Base-by-base conservation (phyloP, 805 yeast species). In the Myxozyma neotropica region DNA sequence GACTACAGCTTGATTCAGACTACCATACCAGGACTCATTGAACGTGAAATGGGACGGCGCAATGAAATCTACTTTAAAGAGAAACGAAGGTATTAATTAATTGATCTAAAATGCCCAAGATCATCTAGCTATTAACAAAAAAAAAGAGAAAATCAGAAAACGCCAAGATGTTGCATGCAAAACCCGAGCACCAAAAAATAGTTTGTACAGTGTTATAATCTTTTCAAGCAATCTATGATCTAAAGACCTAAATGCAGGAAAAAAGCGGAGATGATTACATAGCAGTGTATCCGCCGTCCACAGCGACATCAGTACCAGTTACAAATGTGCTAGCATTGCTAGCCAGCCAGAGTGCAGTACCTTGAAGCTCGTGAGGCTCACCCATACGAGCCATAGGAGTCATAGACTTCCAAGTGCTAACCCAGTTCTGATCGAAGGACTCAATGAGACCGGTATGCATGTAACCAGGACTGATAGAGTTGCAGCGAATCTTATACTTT, bases 251-350 rank as follows among this genome's bases (percentile, higher is more conserved):
- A 44, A 26, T 3, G 17, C 15, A n/a, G 24, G 15, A 26, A 27
- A 13, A 27, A 13, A 24, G n/a, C 19, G 10, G 6, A 42, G 19
- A 8, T 26, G 27, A 17, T 74, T 74, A 88, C 93, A 93, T 88
- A 67, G 90, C 85, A 67, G 86, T 86, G 78, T 88, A 89, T 19
- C 95, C 96, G 70, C 95, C 95, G 71, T 89, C 95, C 58, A 87
- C 93, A 31, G 86, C 83, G 74, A 89, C 74, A 74, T 88, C 88
- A 72, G 87, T 86, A 70, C 95, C 96, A 15, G 95, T 88, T 59
- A 93, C 87, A 79, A 88, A 89, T 19, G 87, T 79, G 38, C 88
- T 81, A 7, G 93, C 94, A 58, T 83, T 82, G 39, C 88, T 81
- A 26, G 92, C 85, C 77, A 88, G 79, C 78, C 86, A 89, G 64